Evolutionary conservation across 345 rosid species (phyloP), one percentile per base, ranked within the genome.

Genomic region (Euclidium syriacum): DNA sequence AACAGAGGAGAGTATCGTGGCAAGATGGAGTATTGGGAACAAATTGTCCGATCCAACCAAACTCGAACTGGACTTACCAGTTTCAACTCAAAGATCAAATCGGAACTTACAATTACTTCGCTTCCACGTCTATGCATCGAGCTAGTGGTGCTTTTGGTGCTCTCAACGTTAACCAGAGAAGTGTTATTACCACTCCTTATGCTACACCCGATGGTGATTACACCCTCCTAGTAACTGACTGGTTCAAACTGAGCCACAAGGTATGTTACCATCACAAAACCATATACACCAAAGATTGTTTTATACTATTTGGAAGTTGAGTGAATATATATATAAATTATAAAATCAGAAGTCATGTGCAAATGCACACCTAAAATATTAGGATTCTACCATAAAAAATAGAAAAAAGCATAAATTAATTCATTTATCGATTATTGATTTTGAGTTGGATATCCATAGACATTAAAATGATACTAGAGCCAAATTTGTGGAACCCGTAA

Each of bases 21-120:
- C 90, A 91, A 79, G 92, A 91, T 26, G 96, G 96, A 50, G 87
- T 91, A 32, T 69, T 84, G 18, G 98, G 96, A 50, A 91, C 98
- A 29, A 83, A 91, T n/a, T 91, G 98, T 52, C 92, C 96, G 2
- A 81, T 91, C 49, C 87, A 54, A 52, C 90, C 92, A 1, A 76
- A 77, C 71, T 35, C 81, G 6, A 91, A 80, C 74, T 88, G 95
- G 91, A 86, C 96, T 4, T 91, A 88, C 75, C 68, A 83, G 52
- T 88, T 85, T 75, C 96, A 91, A 64, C 2, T 76, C 26, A 91
- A 91, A 55, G 98, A 91, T 43, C 96, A 91, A 52, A 81, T 91
- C 32, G 98, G 96, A 2, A 77, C 85, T 41, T 85, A 5, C 66
- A 70, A 48, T 32, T 91, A 91, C 78, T 88, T 81, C 66, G 87